A percentile compares a stretch with the other conserved stretches of the same genome.
These are phyloP conservation scores for Stephania cephalantha DNA, from an alignment of 164 flowering plant species.

Conservation along the genomic window DNA sequence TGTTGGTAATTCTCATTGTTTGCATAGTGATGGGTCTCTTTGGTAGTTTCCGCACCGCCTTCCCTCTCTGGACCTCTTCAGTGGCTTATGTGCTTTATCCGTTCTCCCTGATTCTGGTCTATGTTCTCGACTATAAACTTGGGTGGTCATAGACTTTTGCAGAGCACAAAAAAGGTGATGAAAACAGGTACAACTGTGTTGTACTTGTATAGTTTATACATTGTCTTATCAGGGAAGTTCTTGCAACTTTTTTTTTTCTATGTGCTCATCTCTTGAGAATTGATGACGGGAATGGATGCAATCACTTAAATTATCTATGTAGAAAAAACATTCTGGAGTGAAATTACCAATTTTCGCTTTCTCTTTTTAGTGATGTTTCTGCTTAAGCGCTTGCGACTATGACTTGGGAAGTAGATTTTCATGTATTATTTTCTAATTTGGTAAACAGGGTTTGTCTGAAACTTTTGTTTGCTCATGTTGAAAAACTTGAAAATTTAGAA, in stretches of 20 bases:
- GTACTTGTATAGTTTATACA: not conserved
- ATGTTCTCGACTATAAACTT: constrained; percentile 56
- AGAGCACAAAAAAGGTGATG: not conserved
- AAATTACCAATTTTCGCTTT: not conserved
- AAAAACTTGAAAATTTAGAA: no score
- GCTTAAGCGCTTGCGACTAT: not conserved
- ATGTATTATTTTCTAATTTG: no score
- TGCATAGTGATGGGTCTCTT: constrained; percentile 63
- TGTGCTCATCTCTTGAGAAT: not conserved
- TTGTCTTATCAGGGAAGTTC: not conserved
- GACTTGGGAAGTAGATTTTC: no score
- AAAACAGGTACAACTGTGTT: not conserved
- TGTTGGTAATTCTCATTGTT: constrained; percentile 62
- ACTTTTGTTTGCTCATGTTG: no score
- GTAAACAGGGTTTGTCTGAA: no score
- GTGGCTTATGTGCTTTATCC: constrained; percentile 68
- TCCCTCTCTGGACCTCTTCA: constrained; percentile 69
- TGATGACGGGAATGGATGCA: not conserved
- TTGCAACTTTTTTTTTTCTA: not conserved
- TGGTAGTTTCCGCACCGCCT: constrained; percentile 63
- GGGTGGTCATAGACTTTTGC: constrained; percentile 61
- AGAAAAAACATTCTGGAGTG: not conserved
- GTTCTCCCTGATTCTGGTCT: constrained; percentile 62
- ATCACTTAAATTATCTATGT: not conserved
- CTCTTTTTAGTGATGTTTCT: not conserved